These are phyloP conservation scores for Hirschfeldia incana DNA, from an alignment of 345 rosid species.

Conservation along the genomic window DNA sequence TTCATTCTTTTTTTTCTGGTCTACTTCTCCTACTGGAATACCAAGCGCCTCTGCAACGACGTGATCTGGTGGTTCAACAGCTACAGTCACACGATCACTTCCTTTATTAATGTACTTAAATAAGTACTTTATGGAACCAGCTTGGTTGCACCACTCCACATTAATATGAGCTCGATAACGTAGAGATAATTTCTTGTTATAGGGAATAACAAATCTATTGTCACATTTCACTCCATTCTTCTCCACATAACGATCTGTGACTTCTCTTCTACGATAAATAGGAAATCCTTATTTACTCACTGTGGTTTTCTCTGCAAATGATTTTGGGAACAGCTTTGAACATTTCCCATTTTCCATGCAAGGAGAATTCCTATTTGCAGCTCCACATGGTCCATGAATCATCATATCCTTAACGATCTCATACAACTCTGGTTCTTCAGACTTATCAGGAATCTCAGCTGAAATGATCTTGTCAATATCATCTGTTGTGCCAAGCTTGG, in stretches of 20 bases:
- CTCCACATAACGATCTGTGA: not conserved
- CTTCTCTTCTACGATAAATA: not conserved
- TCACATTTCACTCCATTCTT: not conserved
- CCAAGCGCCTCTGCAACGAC: not conserved
- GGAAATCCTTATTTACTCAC: not conserved
- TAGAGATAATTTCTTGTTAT: no score
- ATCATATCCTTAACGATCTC: not conserved
- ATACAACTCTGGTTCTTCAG: not conserved
- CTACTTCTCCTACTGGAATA: not conserved
- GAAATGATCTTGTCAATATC: not conserved
- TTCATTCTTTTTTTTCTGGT: not conserved
- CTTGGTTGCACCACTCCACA: no score
- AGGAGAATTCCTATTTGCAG: not conserved
- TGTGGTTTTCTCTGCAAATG: not conserved
- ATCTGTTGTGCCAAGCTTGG: no score
- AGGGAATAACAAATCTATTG: not conserved
- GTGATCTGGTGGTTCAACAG: not conserved
- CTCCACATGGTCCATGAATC: not conserved
- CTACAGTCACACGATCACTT: not conserved
- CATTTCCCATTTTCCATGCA: not conserved
- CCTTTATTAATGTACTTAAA: not conserved
- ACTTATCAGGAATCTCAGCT: not conserved
- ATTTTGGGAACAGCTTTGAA: not conserved
- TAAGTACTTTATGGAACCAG: not conserved
- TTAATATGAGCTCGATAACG: no score